Percentiles rank a stretch among this genome's conserved stretches.
These are phyloP conservation scores for Lentinula novae-zelandiae DNA, from an alignment of 1,284 basidiomycete species.

Conservation along the genomic window DNA sequence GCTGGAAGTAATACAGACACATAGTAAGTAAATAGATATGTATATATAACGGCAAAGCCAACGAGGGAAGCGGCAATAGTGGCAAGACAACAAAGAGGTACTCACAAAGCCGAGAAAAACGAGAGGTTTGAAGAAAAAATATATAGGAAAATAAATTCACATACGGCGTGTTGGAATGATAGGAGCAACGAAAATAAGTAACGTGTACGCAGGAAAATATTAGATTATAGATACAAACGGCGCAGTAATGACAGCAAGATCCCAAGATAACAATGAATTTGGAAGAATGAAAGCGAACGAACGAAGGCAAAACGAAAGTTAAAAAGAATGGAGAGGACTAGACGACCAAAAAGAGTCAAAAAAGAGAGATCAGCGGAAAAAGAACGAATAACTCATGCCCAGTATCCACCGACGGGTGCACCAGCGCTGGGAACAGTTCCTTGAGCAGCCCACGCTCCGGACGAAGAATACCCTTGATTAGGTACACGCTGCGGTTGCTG, in stretches of 20 bases:
- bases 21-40: background rate
- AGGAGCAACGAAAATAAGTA: background rate
- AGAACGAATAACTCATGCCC: constrained; percentile 2
- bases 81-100: background rate
- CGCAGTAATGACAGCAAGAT: background rate
- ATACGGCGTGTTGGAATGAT: background rate
- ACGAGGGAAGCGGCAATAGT: background rate
- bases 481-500: background rate
- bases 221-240: background rate
- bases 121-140: background rate
- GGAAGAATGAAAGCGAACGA: background rate
- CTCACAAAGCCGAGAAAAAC: background rate
- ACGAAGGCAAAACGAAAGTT: background rate
- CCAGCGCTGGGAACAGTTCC: background rate
- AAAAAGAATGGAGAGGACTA: background rate
- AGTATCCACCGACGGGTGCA: background rate
- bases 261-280: background rate
- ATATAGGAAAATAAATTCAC: constrained; percentile 4
- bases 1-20: background rate
- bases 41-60: background rate
- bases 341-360: background rate
- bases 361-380: background rate
- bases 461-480: background rate
- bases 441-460: background rate
- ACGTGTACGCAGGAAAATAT: background rate